Conservation (phyloP, 192 early-diverging fungal genomes). For the Coemansia sp. region DNA sequence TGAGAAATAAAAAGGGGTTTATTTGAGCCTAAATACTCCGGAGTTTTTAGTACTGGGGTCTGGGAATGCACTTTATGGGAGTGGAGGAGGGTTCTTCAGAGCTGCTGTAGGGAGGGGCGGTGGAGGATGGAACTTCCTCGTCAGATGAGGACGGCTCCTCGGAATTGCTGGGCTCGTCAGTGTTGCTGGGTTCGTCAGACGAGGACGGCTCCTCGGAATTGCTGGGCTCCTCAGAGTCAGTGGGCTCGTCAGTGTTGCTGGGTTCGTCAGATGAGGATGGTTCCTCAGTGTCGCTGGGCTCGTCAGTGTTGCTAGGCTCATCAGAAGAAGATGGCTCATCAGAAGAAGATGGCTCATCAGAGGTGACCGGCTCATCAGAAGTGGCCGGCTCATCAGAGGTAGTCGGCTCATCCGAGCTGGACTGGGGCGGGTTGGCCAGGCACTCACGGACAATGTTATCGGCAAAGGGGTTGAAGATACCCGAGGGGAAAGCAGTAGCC, state of each 20-base stretch:
- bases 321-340: constrained; percentile 4
- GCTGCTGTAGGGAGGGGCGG: neutral
- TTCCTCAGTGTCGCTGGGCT: constrained; percentile 2
- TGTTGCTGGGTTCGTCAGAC: neutral
- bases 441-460: constrained; percentile 27
- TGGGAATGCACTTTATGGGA: constrained; percentile 32
- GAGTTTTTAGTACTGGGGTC: constrained; percentile 8
- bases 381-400: constrained; percentile 3
- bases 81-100: constrained; percentile 10
- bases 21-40: neutral
- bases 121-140: neutral
- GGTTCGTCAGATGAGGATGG: constrained; percentile 8
- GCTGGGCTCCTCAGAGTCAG: constrained; percentile 5
- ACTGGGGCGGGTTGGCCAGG: constrained; percentile 11
- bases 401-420: constrained; percentile 3
- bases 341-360: constrained; percentile 1
- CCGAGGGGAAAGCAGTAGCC: constrained; percentile 17
- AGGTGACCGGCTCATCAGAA: neutral
- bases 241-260: constrained; percentile 3
- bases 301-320: constrained; percentile 9
- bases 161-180: constrained; percentile 9
- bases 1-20: constrained; percentile 50
- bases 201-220: neutral
- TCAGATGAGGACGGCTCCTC: neutral
- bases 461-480: constrained; percentile 32